These are phyloP conservation scores for Chrysosporium keratinophilum DNA, from an alignment of 2,329 filamentous ascomycete species.

Conservation along the genomic window DNA sequence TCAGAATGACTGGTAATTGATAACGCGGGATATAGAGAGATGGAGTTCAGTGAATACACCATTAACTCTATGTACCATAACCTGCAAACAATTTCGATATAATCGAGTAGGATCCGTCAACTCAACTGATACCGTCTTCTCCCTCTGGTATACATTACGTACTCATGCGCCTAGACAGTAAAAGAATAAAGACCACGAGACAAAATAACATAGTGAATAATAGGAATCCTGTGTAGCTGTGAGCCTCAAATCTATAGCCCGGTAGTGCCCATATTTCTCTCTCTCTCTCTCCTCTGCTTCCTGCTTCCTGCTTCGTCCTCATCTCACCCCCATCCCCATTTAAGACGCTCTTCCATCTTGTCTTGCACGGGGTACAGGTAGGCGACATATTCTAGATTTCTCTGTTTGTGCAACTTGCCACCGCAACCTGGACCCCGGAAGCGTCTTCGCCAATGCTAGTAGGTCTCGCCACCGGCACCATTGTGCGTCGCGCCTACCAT, in stretches of 20 bases:
- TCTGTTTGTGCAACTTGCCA: constrained; percentile 11
- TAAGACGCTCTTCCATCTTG: background rate
- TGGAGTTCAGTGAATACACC: no score
- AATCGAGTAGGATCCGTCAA: no score
- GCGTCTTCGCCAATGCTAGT: constrained; percentile 24
- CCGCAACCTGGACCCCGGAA: constrained; percentile 15
- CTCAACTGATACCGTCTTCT: background rate
- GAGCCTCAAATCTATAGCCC: constrained; percentile 11
- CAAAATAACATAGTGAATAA: background rate
- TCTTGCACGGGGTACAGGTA: constrained; percentile 17
- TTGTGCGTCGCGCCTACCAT: constrained; percentile 41
- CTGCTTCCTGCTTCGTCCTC: background rate
- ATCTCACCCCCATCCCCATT: background rate
- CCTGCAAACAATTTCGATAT: no score
- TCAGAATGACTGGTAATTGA: no score
- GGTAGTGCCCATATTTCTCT: background rate
- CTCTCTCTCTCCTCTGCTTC: background rate
- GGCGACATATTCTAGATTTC: constrained; percentile 15
- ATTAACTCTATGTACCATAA: no score
- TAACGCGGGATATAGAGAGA: no score
- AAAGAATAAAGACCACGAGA: background rate
- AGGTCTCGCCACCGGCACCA: constrained; percentile 38
- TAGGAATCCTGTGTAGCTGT: constrained; percentile 2
- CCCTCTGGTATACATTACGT: background rate
- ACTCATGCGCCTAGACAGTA: background rate